These are phyloP conservation scores for Begonia masoniana DNA, from an alignment of 306 rosid species.

Conservation along the genomic window DNA sequence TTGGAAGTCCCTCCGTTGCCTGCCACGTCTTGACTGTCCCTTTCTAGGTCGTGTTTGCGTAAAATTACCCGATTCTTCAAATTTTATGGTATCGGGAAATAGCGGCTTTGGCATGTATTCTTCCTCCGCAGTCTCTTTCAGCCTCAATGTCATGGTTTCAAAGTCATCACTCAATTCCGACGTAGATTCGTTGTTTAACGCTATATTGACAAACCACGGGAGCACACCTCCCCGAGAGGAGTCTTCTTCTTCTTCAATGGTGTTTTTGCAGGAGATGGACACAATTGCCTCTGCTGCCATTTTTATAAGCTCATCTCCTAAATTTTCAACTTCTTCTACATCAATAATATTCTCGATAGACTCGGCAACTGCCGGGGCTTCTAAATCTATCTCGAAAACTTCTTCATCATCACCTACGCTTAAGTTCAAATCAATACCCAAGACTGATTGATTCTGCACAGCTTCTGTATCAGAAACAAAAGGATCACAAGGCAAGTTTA, in stretches of 20 bases:
- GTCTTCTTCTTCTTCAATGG: constrained; percentile 17
- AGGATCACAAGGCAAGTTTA: constrained; percentile 14
- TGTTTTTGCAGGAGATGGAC: constrained; percentile 40
- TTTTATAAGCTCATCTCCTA: constrained; percentile 38
- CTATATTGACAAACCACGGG: constrained; percentile 67
- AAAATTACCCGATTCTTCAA: constrained; percentile 52
- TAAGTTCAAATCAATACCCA: constrained; percentile 13
- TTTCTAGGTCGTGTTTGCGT: constrained; percentile 47
- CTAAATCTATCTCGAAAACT: constrained; percentile 51
- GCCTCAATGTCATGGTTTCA: constrained; percentile 64
- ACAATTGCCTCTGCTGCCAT: constrained; percentile 79
- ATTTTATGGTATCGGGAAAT: constrained; percentile 54
- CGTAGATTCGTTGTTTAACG: constrained; percentile 31
- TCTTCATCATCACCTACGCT: constrained; percentile 4
- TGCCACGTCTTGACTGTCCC: constrained; percentile 82
- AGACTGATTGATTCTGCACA: neutral
- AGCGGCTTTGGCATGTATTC: constrained; percentile 91
- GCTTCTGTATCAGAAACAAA: constrained; percentile 3
- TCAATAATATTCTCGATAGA: constrained; percentile 31
- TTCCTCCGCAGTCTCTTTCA: constrained; percentile 54
- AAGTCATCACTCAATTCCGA: constrained; percentile 51
- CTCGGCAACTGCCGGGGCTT: constrained; percentile 44
- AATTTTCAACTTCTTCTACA: constrained; percentile 25
- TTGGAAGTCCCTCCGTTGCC: constrained; percentile 95
- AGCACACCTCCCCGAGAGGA: constrained; percentile 32